Conservation (phyloP, 495 filamentous ascomycete species). For the Podospora pseudoanserina region DNA sequence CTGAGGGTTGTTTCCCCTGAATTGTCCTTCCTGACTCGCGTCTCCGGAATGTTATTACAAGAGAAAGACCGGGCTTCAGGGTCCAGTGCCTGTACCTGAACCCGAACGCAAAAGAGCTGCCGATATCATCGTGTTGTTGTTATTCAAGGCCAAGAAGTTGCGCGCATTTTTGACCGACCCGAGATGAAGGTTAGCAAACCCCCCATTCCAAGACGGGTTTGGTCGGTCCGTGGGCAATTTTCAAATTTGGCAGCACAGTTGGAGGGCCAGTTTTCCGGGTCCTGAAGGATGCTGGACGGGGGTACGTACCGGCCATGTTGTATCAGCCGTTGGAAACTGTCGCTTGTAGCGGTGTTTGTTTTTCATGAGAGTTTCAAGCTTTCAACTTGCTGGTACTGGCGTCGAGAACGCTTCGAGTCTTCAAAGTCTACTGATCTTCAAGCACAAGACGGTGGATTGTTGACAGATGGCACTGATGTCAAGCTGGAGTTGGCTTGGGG, state of each 20-base stretch:
- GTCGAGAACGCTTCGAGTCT: background rate
- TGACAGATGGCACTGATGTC: background rate
- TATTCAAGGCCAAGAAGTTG: conserved; percentile 4
- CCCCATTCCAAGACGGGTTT: conserved; percentile 10
- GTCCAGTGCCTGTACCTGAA: conserved; percentile 6
- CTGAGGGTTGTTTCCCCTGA: background rate
- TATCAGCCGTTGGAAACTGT: background rate
- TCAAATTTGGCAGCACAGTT: background rate
- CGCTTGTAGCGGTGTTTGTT: background rate
- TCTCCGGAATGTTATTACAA: background rate
- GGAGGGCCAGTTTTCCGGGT: background rate
- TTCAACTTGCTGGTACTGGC: no score
- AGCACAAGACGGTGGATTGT: no score
- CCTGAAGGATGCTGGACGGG: background rate
- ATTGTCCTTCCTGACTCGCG: conserved; percentile 7
- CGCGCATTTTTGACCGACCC: conserved; percentile 10
- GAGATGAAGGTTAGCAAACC: conserved; percentile 8
- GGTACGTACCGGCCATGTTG: background rate
- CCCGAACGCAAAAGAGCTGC: background rate
- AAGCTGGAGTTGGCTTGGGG: background rate
- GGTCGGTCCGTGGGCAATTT: conserved; percentile 9
- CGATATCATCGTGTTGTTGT: background rate
- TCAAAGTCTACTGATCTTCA: background rate
- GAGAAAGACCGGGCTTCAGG: conserved; percentile 1
- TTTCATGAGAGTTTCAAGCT: background rate